Evolutionary conservation across 164 flowering plant species (phyloP), one percentile per base, ranked within the genome.

Genomic region (Umbilicus rupestris): DNA sequence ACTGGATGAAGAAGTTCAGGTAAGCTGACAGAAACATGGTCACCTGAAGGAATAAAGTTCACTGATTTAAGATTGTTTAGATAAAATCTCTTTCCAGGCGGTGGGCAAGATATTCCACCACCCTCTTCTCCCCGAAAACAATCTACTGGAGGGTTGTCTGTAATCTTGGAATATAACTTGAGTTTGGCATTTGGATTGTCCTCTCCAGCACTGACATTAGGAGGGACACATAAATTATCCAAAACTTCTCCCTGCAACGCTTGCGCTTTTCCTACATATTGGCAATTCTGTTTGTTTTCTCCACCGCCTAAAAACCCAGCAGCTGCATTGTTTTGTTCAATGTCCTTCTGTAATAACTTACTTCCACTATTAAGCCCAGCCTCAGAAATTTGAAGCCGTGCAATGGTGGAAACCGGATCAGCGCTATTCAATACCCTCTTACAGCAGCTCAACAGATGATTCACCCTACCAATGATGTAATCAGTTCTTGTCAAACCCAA

Each of bases 1-100:
- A 92, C 77, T 31, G 98, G 98, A 79, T 83, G 52, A 64, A 92
- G 72, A 70, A 92, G 89, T 68, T 89, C 95, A 39, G 83, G 88
- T 76, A 92, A 77, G 63, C 92, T 84, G 39, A 92, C 79, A 50
- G 66, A 78, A 66, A 66, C 42, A 41, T 71, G 73, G 58, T 66
- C 70, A 52, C 64, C 76, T 17, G 26, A 42, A 6, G 74, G 73
- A 58, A 64, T 31, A 14, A 68, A 46, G 28, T 71, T 71, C 75
- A 75, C 63, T 66, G 62, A 73, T 35, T 74, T 72, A 69, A 92
- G 88, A 37, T 84, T 84, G 69, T 92, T 92, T 69, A 92, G 69
- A 75, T 70, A 83, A 62, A 89, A 84, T 44, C 68, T 83, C 71
- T 77, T 85, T 68, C 96, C 94, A 35, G 86, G 77, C 17, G 87